Evolutionary conservation across 1,284 basidiomycete species (phyloP), one percentile per base, ranked within the genome.

Genomic region (Apiotrichum laibachii): DNA sequence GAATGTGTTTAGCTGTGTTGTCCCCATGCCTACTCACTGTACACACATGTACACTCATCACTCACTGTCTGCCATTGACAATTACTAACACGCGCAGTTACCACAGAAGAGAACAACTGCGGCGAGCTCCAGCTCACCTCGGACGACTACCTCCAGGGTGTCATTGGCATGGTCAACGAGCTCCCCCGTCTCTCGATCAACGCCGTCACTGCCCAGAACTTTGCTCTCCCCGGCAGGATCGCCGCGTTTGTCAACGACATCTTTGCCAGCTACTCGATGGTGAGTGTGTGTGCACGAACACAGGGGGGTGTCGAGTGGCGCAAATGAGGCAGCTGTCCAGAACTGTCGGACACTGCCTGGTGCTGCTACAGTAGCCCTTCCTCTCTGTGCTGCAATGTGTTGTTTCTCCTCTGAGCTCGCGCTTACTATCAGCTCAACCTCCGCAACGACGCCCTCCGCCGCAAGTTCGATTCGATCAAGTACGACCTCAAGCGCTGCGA

Each of bases 401-500:
- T 18, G n/a, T 18, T 18, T n/a, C 3, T 42, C 12, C 26, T 21
- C 22, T 19, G 16, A 13, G 10, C 16, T 7, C 12, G 4, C 37
- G 10, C 50, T 10, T 16, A 53, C 40, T 44, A 18, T 15, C 54
- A 77, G 77, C 67, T 79, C 49, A 79, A 79, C 60, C 68, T 79
- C 15, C 71, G 77, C 35, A 79, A 79, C 60, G 77, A 79, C 46
- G 69, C 70, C 13, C 66, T 79, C 34, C 61, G 78, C 56, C 68
- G 78, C 39, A 70, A 73, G 53, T 79, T 79, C 54, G 78, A 79
- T 67, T 75, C 74, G 50, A 65, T 79, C 58, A 79, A 79, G 62
- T 79, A 79, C 63, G 78, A 79, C 55, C 61, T 79, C 44, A 79
- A 79, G 68, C 64, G 73, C 45, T 79, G 77, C 59, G 78, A 79